A percentile compares a stretch with the other conserved stretches of the same genome.
These are phyloP conservation scores for Emmonsiellopsis sp. DNA, from an alignment of 2,329 filamentous ascomycete species.

Conservation along the genomic window DNA sequence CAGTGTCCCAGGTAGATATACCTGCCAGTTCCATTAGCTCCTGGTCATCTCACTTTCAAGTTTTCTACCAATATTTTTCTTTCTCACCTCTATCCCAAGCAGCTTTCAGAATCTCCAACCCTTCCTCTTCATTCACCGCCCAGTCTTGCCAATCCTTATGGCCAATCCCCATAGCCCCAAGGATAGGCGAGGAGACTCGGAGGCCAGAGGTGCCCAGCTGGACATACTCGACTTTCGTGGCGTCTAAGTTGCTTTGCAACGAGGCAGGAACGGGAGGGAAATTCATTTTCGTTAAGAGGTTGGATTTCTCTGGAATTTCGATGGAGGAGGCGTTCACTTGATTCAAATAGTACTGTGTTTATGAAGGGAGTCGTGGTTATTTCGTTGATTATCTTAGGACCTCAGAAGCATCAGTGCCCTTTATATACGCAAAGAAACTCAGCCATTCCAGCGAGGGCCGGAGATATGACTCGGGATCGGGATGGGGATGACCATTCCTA, in stretches of 20 bases:
- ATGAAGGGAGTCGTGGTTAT: too few relatives aligned
- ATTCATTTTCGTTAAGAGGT: background rate
- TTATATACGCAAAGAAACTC: too few relatives aligned
- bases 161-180: conserved; percentile 42
- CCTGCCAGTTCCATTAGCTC: background rate
- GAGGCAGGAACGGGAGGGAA: background rate
- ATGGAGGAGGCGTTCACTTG: too few relatives aligned
- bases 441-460: too few relatives aligned
- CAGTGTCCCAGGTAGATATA: conserved; percentile 21
- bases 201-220: conserved; percentile 43
- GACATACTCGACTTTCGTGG: conserved; percentile 42
- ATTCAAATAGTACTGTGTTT: too few relatives aligned
- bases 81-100: conserved; percentile 13
- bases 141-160: conserved; percentile 7
- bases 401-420: too few relatives aligned
- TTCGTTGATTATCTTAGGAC: too few relatives aligned
- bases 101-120: conserved; percentile 8
- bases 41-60: background rate
- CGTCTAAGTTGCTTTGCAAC: conserved; percentile 23
- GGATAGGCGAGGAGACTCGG: conserved; percentile 43
- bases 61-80: conserved; percentile 3
- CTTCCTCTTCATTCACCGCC: conserved; percentile 13
- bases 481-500: too few relatives aligned
- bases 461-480: too few relatives aligned
- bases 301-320: too few relatives aligned